Evolutionary conservation across 2,329 filamentous ascomycete species (phyloP).

Genomic region (Nakataea oryzae): DNA sequence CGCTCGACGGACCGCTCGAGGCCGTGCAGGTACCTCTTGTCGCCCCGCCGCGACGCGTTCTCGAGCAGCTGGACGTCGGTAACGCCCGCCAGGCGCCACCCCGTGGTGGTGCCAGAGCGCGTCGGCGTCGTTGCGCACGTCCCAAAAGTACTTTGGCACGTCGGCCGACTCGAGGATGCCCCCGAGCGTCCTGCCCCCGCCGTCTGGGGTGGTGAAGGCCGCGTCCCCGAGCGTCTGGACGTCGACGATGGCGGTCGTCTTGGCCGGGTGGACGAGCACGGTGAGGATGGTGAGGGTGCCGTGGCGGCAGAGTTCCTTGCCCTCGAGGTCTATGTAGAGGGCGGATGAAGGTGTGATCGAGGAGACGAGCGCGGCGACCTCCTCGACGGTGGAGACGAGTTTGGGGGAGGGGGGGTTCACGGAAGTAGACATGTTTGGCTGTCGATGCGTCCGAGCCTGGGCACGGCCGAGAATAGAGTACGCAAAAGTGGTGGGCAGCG

Average conservation of each 20-base stretch:
- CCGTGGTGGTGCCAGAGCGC: slow-evolving; percentile 13
- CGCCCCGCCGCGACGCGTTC: slow-evolving; percentile 11
- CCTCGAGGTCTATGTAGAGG: slow-evolving; percentile 14
- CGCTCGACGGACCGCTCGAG: slow-evolving; percentile 7
- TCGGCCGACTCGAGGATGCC: slow-evolving; percentile 10
- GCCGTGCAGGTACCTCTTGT: slow-evolving; percentile 8
- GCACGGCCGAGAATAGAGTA: too few species aligned
- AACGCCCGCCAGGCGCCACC: slow-evolving; percentile 13
- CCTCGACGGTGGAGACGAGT: neutral
- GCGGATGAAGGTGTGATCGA: neutral
- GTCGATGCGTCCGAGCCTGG: too few species aligned
- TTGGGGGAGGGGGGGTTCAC: too few species aligned
- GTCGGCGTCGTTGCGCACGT: slow-evolving; percentile 16
- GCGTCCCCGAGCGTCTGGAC: slow-evolving; percentile 9
- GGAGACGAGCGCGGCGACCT: neutral
- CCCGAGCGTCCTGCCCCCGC: slow-evolving; percentile 9
- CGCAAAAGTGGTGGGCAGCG: too few species aligned
- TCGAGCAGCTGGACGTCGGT: slow-evolving; percentile 19
- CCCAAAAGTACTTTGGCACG: slow-evolving; percentile 14
- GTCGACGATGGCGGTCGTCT: slow-evolving; percentile 10
- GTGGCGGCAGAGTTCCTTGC: slow-evolving; percentile 8
- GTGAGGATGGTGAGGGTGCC: slow-evolving; percentile 12
- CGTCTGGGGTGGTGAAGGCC: slow-evolving; percentile 7
- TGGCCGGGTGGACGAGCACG: slow-evolving; percentile 8
- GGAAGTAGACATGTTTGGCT: neutral